Conservation (phyloP, 2,329 filamentous ascomycete species). For the Fusarium chlamydosporum region DNA sequence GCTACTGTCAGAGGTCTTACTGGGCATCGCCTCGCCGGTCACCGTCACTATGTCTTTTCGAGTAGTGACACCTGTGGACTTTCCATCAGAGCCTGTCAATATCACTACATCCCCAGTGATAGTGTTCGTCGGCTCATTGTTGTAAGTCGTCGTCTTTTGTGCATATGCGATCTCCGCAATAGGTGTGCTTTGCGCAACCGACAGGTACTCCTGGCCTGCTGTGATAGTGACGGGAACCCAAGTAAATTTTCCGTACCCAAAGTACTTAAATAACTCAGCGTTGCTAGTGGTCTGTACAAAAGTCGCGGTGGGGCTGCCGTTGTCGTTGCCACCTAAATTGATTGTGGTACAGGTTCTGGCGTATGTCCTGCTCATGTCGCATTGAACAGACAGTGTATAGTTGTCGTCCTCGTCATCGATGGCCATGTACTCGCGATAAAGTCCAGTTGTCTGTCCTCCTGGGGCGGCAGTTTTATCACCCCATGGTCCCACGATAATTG, state of each 20-base stretch:
- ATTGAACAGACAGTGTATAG: background rate
- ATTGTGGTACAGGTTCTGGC: background rate
- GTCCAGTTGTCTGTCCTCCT: background rate
- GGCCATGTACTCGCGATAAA: background rate
- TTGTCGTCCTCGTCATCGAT: background rate
- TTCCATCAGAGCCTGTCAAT: background rate
- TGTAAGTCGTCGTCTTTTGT: background rate
- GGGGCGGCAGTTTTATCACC: slow-evolving; percentile 1
- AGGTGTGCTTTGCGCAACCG: background rate
- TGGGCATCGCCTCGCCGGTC: background rate
- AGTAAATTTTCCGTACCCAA: slow-evolving; percentile 1
- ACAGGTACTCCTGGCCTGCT: slow-evolving; percentile 2
- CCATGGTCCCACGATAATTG: slow-evolving; percentile 2
- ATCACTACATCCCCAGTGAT: background rate
- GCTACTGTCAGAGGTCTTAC: background rate
- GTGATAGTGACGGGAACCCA: slow-evolving; percentile 3
- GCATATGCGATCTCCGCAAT: background rate
- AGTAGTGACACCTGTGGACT: background rate
- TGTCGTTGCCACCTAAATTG: background rate
- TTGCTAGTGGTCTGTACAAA: background rate
- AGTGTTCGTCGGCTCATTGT: background rate
- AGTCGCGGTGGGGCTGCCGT: background rate
- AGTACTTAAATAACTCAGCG: background rate
- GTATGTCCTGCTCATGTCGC: slow-evolving; percentile 7
- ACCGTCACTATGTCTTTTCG: background rate